A percentile compares a stretch with the other conserved stretches of the same genome.
These are phyloP conservation scores for Clitopilus hobsonii DNA, from an alignment of 768 basidiomycete species.

Conservation along the genomic window DNA sequence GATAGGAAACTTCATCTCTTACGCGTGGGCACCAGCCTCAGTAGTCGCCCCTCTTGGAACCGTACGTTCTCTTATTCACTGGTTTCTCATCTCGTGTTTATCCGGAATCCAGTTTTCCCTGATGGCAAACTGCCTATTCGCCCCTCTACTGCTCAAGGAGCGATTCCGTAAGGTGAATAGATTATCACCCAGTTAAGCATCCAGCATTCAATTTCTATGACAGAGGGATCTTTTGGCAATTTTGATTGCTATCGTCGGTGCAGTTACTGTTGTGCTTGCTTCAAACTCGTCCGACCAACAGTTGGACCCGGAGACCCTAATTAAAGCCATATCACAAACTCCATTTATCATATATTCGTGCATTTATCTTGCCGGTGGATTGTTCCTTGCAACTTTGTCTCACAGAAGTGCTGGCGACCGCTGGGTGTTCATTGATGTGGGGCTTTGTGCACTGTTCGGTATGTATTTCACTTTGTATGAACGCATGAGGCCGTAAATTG, in stretches of 20 bases:
- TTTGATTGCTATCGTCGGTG: constrained; percentile 77
- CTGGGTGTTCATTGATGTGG: constrained; percentile 82
- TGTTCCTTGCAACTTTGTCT: constrained; percentile 63
- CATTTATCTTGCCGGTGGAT: constrained; percentile 52
- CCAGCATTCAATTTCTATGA: constrained; percentile 3
- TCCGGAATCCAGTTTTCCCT: constrained; percentile 62
- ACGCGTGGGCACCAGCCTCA: constrained; percentile 88
- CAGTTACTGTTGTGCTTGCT: constrained; percentile 87
- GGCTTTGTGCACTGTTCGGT: constrained; percentile 85
- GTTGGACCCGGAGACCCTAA: constrained; percentile 62
- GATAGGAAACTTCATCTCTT: constrained; percentile 84
- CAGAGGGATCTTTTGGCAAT: constrained; percentile 81
- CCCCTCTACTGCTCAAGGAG: constrained; percentile 80
- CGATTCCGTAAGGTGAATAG: constrained; percentile 66
- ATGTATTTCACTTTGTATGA: constrained; percentile 12
- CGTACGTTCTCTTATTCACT: constrained; percentile 38
- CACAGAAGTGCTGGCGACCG: constrained; percentile 55
- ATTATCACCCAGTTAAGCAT: constrained; percentile 8
- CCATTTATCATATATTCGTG: constrained; percentile 75
- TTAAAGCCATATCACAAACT: constrained; percentile 63
- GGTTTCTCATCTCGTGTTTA: not conserved
- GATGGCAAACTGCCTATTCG: constrained; percentile 94
- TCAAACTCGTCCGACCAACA: constrained; percentile 67
- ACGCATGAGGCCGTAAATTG: too few relatives aligned
- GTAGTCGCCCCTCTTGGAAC: constrained; percentile 95